Percentiles rank a stretch among this genome's conserved stretches.
These are phyloP conservation scores for Bertia moriformis DNA, from an alignment of 2,329 filamentous ascomycete genomes.

Conservation along the genomic window DNA sequence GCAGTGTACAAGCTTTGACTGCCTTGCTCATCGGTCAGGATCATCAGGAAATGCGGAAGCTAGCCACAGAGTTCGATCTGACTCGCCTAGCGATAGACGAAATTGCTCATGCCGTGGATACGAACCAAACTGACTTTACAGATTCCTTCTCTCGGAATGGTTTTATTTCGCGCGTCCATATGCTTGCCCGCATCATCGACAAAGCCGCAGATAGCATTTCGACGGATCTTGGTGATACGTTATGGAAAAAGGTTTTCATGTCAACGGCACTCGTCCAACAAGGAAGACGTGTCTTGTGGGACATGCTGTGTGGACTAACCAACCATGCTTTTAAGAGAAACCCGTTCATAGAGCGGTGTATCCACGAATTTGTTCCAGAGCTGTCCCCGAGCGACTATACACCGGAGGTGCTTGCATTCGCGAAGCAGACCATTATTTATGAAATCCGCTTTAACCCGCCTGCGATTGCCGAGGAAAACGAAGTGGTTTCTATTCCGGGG, in stretches of 20 bases:
- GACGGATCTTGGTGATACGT: slow-evolving; percentile 38
- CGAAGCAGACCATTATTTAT: background rate
- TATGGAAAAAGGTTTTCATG: slow-evolving; percentile 66
- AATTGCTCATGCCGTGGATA: slow-evolving; percentile 36
- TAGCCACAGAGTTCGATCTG: slow-evolving; percentile 47
- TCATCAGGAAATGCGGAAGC: slow-evolving; percentile 33
- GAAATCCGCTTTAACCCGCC: background rate
- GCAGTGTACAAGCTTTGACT: slow-evolving; percentile 55
- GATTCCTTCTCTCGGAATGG: slow-evolving; percentile 28
- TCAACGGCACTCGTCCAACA: slow-evolving; percentile 38
- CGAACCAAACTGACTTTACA: slow-evolving; percentile 22
- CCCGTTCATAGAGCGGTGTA: slow-evolving; percentile 36
- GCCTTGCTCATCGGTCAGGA: slow-evolving; percentile 30
- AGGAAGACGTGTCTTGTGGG: slow-evolving; percentile 57
- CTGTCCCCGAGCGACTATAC: background rate
- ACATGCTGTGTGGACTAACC: slow-evolving; percentile 33
- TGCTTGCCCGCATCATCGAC: slow-evolving; percentile 41
- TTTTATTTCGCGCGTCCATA: slow-evolving; percentile 39
- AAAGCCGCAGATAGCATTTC: slow-evolving; percentile 48
- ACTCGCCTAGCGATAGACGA: slow-evolving; percentile 49
- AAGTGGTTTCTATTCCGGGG: slow-evolving; percentile 18
- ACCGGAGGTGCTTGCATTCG: background rate
- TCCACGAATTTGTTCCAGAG: slow-evolving; percentile 15
- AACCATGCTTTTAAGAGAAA: slow-evolving; percentile 6
- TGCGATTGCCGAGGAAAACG: background rate